A percentile compares a stretch with the other conserved stretches of the same genome.
Conservation (phyloP, 805 yeast species). For the Saccharomycopsis oosterbeekiorum region DNA sequence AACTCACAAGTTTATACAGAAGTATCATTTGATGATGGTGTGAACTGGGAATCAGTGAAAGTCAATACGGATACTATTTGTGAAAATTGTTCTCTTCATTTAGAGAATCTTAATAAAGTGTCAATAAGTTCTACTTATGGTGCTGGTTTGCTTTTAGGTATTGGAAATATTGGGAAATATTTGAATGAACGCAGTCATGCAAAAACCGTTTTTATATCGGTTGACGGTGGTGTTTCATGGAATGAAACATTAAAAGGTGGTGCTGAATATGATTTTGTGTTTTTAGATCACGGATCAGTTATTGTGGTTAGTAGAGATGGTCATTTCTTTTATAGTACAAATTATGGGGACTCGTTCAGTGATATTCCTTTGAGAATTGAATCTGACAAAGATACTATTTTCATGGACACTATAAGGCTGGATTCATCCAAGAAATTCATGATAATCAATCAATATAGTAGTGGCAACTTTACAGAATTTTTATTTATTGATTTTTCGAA, state of each 20-base stretch:
- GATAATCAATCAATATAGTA: constrained; percentile 40
- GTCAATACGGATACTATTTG: background rate
- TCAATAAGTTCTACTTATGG: background rate
- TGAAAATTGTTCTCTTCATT: background rate
- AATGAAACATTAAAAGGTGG: constrained; percentile 58
- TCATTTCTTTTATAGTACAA: constrained; percentile 55
- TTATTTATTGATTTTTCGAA: constrained; percentile 49
- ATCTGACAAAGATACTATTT: constrained; percentile 52
- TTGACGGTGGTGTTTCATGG: constrained; percentile 90
- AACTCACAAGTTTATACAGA: constrained; percentile 52
- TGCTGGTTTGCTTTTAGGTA: constrained; percentile 76
- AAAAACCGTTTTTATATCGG: constrained; percentile 58
- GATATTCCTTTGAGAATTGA: constrained; percentile 35
- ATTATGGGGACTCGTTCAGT: constrained; percentile 67
- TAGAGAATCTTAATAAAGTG: background rate
- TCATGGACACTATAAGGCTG: constrained; percentile 91
- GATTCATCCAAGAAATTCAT: constrained; percentile 76
- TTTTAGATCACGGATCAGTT: constrained; percentile 90
- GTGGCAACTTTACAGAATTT: constrained; percentile 29
- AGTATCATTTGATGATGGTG: constrained; percentile 85
- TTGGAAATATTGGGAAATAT: constrained; percentile 75
- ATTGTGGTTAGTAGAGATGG: constrained; percentile 57
- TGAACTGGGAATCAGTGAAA: constrained; percentile 46
- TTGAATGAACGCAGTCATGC: constrained; percentile 41
- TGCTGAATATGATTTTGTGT: constrained; percentile 74